These are phyloP conservation scores for Monosporozyma unispora DNA, from an alignment of 805 yeast genomes.

Conservation along the genomic window DNA sequence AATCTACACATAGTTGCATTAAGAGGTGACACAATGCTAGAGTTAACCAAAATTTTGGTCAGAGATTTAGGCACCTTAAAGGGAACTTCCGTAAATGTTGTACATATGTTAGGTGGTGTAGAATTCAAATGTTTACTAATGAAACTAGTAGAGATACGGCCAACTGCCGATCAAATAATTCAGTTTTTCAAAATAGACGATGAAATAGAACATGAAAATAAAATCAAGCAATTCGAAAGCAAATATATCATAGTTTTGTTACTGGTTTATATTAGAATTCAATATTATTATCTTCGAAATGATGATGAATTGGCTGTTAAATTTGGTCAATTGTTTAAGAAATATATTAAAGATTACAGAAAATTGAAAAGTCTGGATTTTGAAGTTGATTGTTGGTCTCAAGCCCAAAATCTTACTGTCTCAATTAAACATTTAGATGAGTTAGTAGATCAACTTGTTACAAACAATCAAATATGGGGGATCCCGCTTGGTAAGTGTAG, in stretches of 20 bases:
- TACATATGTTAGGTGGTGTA: slow-evolving; percentile 24
- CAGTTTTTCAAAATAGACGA: slow-evolving; percentile 36
- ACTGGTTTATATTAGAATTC: slow-evolving; percentile 51
- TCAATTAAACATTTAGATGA: slow-evolving; percentile 57
- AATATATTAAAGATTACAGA: slow-evolving; percentile 54
- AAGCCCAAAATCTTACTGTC: slow-evolving; percentile 14
- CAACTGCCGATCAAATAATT: slow-evolving; percentile 32
- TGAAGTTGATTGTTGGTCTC: slow-evolving; percentile 29
- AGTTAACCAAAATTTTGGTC: slow-evolving; percentile 16
- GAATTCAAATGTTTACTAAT: slow-evolving; percentile 52
- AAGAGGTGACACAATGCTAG: slow-evolving; percentile 25
- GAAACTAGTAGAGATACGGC: slow-evolving; percentile 69
- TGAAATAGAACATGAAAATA: slow-evolving; percentile 29
- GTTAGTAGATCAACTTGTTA: slow-evolving; percentile 53
- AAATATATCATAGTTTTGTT: slow-evolving; percentile 45
- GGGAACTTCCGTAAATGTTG: slow-evolving; percentile 9
- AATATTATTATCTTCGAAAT: slow-evolving; percentile 20
- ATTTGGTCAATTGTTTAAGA: slow-evolving; percentile 45
- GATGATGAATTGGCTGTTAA: slow-evolving; percentile 38
- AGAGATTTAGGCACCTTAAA: slow-evolving; percentile 23
- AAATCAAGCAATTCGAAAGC: slow-evolving; percentile 38
- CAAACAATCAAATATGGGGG: slow-evolving; percentile 56
- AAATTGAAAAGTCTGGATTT: slow-evolving; percentile 46
- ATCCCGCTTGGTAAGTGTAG: slow-evolving; percentile 61
- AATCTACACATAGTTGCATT: slow-evolving; percentile 19